Base-by-base conservation (phyloP, 1,284 basidiomycete genomes). In the Kalmanozyma brasiliensis region DNA sequence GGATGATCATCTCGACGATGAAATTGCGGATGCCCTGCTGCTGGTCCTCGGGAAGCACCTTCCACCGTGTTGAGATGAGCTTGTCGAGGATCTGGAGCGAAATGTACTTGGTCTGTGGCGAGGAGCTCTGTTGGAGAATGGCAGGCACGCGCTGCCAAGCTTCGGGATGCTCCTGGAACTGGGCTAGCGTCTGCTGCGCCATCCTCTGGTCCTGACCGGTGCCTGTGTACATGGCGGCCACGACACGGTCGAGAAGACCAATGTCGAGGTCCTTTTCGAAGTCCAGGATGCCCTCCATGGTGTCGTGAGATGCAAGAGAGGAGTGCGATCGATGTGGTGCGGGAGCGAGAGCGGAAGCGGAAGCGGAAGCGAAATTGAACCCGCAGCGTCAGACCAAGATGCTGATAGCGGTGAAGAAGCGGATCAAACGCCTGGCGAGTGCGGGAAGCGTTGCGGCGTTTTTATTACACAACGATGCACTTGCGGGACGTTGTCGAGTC, bases 101-200 rank as follows among this genome's bases (percentile, higher is more conserved):
- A 24, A 81, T 74, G 52, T 78, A 81, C 63, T 98, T 98, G 38
- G 94, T 90, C 83, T 98, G 95, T 34, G 90, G 88, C 82, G 90
- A 93, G 20, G 86, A 86, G 10, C 93, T 92, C 60, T 87, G 87
- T 82, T 98, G 93, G 55, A 99, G 86, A 76, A 99, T 91, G 65
- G 91, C 90, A 30, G 96, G 96, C 1, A 98, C 96, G 80, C 93
- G 88, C 72, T 95, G 94, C 96, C 96, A 99, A 42, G 94, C 89
- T 63, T 98, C 96, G n/a, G 93, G 91, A 83, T 93, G 88, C 73
- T 98, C 96, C 74, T 98, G 94, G 81, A 99, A 92, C 83, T 96
- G 94, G 10, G 77, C 76, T 20, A 81, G 70, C 26, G 74, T 73
- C 48, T 79, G 76, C 61, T 79, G 76, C 6, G 79, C 79, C 71